A percentile compares a stretch with the other conserved stretches of the same genome.
Conservation (phyloP, 345 rosid genomes). For the Eucalyptus viminalis region DNA sequence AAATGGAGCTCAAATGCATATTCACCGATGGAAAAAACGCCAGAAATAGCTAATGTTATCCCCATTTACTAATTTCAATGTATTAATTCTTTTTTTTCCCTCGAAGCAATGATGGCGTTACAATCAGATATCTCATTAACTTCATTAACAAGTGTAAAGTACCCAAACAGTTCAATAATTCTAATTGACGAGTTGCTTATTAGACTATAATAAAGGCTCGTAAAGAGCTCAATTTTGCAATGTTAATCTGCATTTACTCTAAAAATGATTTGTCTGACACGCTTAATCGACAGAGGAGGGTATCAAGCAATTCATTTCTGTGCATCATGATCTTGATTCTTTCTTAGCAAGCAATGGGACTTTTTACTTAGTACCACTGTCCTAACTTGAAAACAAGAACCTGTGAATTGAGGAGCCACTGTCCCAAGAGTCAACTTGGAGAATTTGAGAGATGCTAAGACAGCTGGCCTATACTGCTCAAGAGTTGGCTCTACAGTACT, state of each 20-base stretch:
- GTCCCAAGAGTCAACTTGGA: conserved; percentile 85
- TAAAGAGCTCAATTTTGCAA: background rate
- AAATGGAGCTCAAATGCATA: background rate
- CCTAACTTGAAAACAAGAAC: conserved; percentile 4
- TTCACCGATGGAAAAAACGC: background rate
- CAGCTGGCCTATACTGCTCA: conserved; percentile 64
- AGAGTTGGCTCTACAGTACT: conserved; percentile 77
- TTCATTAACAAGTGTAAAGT: background rate
- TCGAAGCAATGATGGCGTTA: background rate
- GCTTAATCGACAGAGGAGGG: background rate
- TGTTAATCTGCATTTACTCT: background rate
- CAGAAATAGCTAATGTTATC: background rate
- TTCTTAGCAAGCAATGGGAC: background rate
- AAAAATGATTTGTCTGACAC: background rate
- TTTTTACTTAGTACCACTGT: background rate
- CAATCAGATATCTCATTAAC: background rate
- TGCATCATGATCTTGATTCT: background rate
- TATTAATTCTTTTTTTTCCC: background rate
- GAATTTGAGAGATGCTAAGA: conserved; percentile 69
- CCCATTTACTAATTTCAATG: background rate
- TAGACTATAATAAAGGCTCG: background rate
- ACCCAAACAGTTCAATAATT: background rate
- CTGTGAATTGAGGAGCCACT: conserved; percentile 94
- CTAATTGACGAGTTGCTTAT: background rate
- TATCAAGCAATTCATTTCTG: background rate